Evolutionary conservation across 805 yeast genomes (phyloP).

Genomic region (Yamadazyma nakazawae): DNA sequence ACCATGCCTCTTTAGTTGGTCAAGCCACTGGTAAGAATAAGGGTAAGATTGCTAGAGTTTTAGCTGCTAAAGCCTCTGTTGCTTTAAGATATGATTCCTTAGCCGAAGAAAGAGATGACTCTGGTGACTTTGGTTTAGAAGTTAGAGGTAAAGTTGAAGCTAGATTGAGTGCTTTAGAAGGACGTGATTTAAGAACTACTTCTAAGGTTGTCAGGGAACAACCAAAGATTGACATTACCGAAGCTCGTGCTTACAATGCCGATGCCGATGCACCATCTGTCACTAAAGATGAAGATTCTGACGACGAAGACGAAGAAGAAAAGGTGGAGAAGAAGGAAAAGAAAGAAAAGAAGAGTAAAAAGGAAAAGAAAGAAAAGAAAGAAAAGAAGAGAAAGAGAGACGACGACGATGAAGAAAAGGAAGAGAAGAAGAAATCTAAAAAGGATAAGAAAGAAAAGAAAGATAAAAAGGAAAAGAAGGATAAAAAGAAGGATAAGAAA

Average conservation of each 20-base stretch:
- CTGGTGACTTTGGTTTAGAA: constrained; percentile 88
- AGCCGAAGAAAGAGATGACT: constrained; percentile 94
- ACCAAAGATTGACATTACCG: constrained; percentile 81
- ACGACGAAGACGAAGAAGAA: constrained; percentile 20
- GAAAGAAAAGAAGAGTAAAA: constrained; percentile 22
- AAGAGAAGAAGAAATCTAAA: constrained; percentile 27
- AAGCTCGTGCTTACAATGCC: constrained; percentile 85
- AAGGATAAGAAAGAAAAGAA: constrained; percentile 22
- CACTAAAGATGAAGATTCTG: constrained; percentile 28
- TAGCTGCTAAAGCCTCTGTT: constrained; percentile 98
- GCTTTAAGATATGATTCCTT: constrained; percentile 95
- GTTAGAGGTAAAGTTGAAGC: constrained; percentile 92
- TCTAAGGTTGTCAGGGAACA: constrained; percentile 78
- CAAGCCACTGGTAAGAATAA: constrained; percentile 97
- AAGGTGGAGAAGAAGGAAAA: constrained; percentile 27
- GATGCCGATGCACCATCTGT: constrained; percentile 79
- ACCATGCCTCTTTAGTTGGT: constrained; percentile 96
- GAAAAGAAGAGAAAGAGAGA: constrained; percentile 27
- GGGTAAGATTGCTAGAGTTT: constrained; percentile 98
- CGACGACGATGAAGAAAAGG: constrained; percentile 27
- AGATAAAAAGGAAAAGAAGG: constrained; percentile 22
- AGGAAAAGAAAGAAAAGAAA: constrained; percentile 15
- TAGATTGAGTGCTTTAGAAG: constrained; percentile 92
- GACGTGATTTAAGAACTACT: constrained; percentile 91
- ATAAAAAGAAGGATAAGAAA: constrained; percentile 28